Base-by-base conservation (phyloP, 345 rosid species). In the Hypericum perforatum region DNA sequence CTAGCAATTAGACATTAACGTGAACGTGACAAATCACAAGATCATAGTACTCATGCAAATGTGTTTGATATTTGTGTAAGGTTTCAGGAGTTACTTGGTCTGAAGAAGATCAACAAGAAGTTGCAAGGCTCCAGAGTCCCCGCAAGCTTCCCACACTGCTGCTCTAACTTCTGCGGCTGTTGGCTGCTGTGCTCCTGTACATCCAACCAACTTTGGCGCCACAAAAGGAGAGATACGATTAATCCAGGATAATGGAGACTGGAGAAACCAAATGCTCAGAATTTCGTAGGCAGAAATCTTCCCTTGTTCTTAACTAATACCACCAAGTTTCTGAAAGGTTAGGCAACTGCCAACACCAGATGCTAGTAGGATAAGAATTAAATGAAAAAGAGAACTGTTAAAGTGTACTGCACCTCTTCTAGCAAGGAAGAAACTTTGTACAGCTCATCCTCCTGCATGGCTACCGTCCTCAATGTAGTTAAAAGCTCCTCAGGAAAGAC, bases 91-190 rank as follows among this genome's bases (percentile, higher is more conserved):
- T 65, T 76, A 86, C 95, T 82, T 91, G 41, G 67, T 60, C 62
- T 78, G 78, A 58, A 86, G 89, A 57, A 91, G 95, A 77, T 91
- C 98, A 41, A 91, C 80, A 59, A 91, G 89, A 61, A 91, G 69
- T 63, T 91, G 94, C 57, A 91, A 56, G 60, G 96, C 98, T 67
- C 96, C 96, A 45, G 85, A 86, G 75, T 91, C 95, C 42, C 96
- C 96, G 56, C 86, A 86, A 52, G 70, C 89, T 78, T 91, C 95
- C 98, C 96, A 91, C 45, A 84, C 71, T 6, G 92, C 98, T 63
- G 85, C 72, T 68, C 81, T 76, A n/a, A 91, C 89, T 81, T 91
- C 98, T 16, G 78, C 52, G 41, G 80, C 87, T 11, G 81, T 67
- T 52, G 87, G 94, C 62, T 79, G 78, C 56, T 85, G 73, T 40